Base-by-base conservation (phyloP, 2,329 filamentous ascomycete genomes). In the Monilinia vaccinii-corymbosi region DNA sequence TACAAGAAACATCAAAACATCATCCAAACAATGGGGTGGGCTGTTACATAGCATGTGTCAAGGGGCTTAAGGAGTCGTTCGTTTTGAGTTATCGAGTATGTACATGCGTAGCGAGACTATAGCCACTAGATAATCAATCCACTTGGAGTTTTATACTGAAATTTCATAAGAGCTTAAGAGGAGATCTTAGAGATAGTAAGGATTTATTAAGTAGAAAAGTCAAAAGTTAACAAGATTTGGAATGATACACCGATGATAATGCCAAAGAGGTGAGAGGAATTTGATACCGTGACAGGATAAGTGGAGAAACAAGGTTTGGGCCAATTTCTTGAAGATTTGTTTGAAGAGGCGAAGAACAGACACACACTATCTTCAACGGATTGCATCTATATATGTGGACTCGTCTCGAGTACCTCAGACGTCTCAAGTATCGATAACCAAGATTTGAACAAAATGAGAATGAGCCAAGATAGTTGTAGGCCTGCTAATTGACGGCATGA, bases 1-100 rank as follows among this genome's bases (percentile, higher is more conserved):
- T 44, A 55, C 32, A 2, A 14, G 38, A 44, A 53, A 44, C n/a
- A 44, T 55, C 38, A 44, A 55, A 55, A 55, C 25, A 13, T 34
- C 25, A 53, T 44, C 38, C n/a, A n/a, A 44, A 45, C 18, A 51
- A 32, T 23, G 18, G 38, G 14, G 2, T 44, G 46, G 6, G 44
- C 40, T 55, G 57, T 52, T 59, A 59, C 57, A 46, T 28, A 21
- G 47, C 16, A 28, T 59, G 57, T 53, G 49, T 59, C 57, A 59
- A 59, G 49, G 57, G 21, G 40, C 34, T 31, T 42, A 23, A 57
- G 55, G 44, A 45, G 55, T 57, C 21, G 40, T 55, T 59, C 48
- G 57, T 47, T 59, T 59, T 46, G 36, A 46, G 48, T 59, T 59
- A 44, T 51, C 13, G 36, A 47, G 46, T 31, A 36, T 36, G 49